These are phyloP conservation scores for Apostasia ramifera DNA, from an alignment of 106 monocot genomes.

Conservation along the genomic window DNA sequence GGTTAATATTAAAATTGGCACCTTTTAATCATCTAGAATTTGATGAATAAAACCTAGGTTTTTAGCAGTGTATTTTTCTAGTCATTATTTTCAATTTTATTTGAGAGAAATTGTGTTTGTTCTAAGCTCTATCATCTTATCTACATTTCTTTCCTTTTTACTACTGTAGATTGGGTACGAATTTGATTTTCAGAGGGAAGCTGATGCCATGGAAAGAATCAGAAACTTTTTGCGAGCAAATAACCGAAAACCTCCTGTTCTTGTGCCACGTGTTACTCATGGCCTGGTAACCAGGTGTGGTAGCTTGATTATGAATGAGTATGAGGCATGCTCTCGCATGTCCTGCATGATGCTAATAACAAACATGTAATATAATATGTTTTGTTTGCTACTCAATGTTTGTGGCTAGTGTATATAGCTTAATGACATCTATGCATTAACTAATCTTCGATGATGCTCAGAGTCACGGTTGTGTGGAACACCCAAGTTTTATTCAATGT, in stretches of 20 bases:
- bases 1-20: too few relatives aligned
- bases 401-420: too few relatives aligned
- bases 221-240: slow-evolving; percentile 35
- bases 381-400: too few relatives aligned
- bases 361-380: too few relatives aligned
- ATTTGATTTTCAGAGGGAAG: slow-evolving; percentile 88
- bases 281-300: slow-evolving; percentile 80
- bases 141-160: slow-evolving; percentile 8
- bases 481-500: too few relatives aligned
- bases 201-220: slow-evolving; percentile 87
- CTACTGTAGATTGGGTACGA: slow-evolving; percentile 70
- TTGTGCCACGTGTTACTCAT: slow-evolving; percentile 62
- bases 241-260: slow-evolving; percentile 76
- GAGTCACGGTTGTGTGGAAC: too few relatives aligned
- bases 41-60: not conserved
- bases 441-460: too few relatives aligned
- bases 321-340: too few relatives aligned
- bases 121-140: not conserved
- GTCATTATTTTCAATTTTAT: not conserved
- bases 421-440: too few relatives aligned
- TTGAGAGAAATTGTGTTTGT: not conserved
- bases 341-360: too few relatives aligned
- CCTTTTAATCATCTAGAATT: not conserved
- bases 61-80: not conserved
- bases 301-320: not conserved